These are phyloP conservation scores for Leccinum olivaceoglutinosum DNA, from an alignment of 1,284 basidiomycete genomes.

Conservation along the genomic window DNA sequence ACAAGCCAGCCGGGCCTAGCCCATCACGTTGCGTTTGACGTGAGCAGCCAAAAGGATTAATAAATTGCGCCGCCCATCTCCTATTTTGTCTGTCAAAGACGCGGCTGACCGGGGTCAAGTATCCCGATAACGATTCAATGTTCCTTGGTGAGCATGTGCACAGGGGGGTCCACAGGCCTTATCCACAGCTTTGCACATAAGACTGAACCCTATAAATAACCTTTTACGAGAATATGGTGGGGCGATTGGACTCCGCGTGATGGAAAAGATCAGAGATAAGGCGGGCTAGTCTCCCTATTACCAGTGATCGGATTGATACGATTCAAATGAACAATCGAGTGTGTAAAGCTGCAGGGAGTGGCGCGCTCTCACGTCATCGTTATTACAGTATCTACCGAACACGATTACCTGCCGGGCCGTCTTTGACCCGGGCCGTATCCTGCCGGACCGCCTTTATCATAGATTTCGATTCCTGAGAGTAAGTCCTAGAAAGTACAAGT, in stretches of 20 bases:
- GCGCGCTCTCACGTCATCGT: background rate
- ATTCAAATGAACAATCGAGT: background rate
- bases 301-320: constrained; percentile 1
- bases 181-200: background rate
- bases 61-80: background rate
- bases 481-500: background rate
- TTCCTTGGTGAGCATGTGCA: background rate
- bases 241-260: background rate
- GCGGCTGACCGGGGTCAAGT: background rate
- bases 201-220: background rate
- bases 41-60: background rate
- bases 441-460: background rate
- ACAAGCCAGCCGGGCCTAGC: no score
- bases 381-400: background rate
- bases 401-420: background rate
- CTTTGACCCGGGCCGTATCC: background rate
- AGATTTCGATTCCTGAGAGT: background rate
- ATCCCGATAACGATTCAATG: background rate
- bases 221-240: background rate
- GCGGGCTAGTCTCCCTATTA: background rate
- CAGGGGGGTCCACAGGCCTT: background rate
- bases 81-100: background rate
- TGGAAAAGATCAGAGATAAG: background rate
- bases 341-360: background rate
- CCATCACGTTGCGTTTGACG: background rate